phyloP scores from a whole-genome alignment of 495 filamentous ascomycete species.

The Cairneyella variabilis region DNA sequence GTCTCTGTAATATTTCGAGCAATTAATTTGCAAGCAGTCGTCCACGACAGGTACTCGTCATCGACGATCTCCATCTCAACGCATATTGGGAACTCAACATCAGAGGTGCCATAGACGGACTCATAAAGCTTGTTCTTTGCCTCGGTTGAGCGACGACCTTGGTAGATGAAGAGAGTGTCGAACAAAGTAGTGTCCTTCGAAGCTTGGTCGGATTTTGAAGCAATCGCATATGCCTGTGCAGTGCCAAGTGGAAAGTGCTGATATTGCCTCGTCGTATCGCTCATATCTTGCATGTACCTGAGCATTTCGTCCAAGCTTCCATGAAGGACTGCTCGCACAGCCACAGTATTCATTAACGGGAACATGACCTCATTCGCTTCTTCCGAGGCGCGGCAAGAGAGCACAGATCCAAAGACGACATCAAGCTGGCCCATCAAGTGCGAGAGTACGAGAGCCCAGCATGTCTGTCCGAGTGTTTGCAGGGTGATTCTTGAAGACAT shows the following conservation, averaged over 20 bases:
- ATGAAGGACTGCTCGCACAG: constrained; percentile 59
- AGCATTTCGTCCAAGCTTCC: constrained; percentile 58
- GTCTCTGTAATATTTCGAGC: constrained; percentile 42
- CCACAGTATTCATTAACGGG: constrained; percentile 76
- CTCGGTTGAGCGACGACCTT: constrained; percentile 34
- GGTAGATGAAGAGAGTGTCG: constrained; percentile 71
- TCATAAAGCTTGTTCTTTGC: constrained; percentile 37
- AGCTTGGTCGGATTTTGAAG: constrained; percentile 24
- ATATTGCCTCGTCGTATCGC: constrained; percentile 44
- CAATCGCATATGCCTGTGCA: constrained; percentile 44
- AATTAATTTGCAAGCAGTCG: constrained; percentile 60
- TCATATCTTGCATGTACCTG: constrained; percentile 59
- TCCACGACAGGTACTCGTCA: constrained; percentile 51
- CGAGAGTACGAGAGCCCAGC: constrained; percentile 61
- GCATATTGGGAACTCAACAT: constrained; percentile 75
- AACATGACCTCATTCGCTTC: constrained; percentile 58
- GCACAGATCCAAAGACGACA: constrained; percentile 65
- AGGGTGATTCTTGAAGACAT: constrained; percentile 53
- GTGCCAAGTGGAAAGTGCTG: constrained; percentile 67
- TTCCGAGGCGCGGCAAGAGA: constrained; percentile 64
- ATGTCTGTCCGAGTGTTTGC: constrained; percentile 62
- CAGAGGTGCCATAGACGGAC: constrained; percentile 54
- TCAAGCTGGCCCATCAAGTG: constrained; percentile 52
- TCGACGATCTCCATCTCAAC: constrained; percentile 67
- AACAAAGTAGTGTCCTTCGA: constrained; percentile 41